These are phyloP conservation scores for Nissolia schottii DNA, from an alignment of 306 rosid species.

Conservation along the genomic window DNA sequence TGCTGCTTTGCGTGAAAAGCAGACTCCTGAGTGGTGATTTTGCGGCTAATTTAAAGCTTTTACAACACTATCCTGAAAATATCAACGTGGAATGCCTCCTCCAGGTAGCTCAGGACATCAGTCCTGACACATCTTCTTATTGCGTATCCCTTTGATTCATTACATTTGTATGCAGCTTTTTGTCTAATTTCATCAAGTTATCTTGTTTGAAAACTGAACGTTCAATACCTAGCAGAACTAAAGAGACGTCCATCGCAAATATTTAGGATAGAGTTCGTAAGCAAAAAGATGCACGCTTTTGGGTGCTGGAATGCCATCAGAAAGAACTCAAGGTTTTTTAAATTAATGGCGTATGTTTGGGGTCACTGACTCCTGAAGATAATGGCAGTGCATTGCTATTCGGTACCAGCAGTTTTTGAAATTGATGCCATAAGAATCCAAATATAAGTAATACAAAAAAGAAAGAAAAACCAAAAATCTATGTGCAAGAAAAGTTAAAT, in stretches of 20 bases:
- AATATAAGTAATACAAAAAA: too few relatives aligned
- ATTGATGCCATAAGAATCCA: neutral
- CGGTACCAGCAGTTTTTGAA: neutral
- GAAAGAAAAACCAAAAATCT: neutral
- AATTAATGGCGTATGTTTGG: neutral
- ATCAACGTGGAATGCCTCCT: slow-evolving; percentile 63
- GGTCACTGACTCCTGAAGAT: neutral
- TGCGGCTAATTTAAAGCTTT: slow-evolving; percentile 59
- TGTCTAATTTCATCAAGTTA: neutral
- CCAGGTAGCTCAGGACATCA: slow-evolving; percentile 63
- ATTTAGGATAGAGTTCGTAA: slow-evolving; percentile 3
- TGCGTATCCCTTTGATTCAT: slow-evolving; percentile 36
- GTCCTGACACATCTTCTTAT: slow-evolving; percentile 54
- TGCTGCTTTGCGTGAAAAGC: slow-evolving; percentile 67
- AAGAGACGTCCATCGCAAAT: neutral
- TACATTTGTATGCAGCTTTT: neutral
- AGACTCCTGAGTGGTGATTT: slow-evolving; percentile 68
- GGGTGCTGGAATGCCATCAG: neutral
- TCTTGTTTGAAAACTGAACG: neutral
- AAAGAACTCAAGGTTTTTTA: neutral
- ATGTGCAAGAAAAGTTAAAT: too few relatives aligned
- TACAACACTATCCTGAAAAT: slow-evolving; percentile 73
- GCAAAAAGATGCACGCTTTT: neutral
- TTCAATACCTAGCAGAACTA: neutral
- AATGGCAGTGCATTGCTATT: neutral